Conservation (phyloP, 2,329 filamentous ascomycete species). For the Trichoderma simmonsii region DNA sequence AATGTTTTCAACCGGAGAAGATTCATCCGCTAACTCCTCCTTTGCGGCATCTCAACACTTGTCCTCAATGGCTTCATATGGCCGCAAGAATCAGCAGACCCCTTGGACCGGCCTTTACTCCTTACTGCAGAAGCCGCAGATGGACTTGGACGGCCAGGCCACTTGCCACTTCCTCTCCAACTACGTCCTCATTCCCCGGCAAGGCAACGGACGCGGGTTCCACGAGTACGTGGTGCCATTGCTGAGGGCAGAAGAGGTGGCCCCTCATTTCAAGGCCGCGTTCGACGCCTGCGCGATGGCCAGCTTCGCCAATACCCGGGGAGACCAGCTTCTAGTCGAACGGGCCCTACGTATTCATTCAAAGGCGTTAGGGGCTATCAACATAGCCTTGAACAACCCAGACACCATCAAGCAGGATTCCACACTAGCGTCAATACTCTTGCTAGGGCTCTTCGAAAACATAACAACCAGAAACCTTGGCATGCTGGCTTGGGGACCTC, state of each 20-base stretch:
- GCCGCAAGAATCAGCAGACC: constrained; percentile 8
- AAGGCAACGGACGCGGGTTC: constrained; percentile 52
- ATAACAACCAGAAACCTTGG: constrained; percentile 54
- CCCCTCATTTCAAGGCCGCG: constrained; percentile 51
- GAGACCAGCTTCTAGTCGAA: constrained; percentile 34
- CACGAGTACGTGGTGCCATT: constrained; percentile 59
- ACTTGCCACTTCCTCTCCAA: constrained; percentile 60
- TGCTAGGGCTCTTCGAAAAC: constrained; percentile 60
- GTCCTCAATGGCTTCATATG: not conserved
- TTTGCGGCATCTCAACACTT: not conserved
- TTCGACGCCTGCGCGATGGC: constrained; percentile 60
- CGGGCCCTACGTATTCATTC: constrained; percentile 52
- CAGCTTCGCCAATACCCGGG: constrained; percentile 47
- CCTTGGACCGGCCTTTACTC: constrained; percentile 23
- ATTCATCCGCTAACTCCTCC: constrained; percentile 18
- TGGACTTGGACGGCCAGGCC: constrained; percentile 54
- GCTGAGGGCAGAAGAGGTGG: constrained; percentile 42
- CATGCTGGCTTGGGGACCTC: constrained; percentile 59
- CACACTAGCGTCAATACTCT: constrained; percentile 57
- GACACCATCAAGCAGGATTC: constrained; percentile 50
- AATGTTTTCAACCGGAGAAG: constrained; percentile 2
- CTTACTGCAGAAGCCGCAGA: constrained; percentile 35
- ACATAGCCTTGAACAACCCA: constrained; percentile 51
- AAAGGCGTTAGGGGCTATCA: constrained; percentile 51
- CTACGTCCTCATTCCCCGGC: constrained; percentile 53